These are phyloP conservation scores for Rhododendron kiyosumense DNA, from an alignment of 148 eudicot species.

Conservation along the genomic window DNA sequence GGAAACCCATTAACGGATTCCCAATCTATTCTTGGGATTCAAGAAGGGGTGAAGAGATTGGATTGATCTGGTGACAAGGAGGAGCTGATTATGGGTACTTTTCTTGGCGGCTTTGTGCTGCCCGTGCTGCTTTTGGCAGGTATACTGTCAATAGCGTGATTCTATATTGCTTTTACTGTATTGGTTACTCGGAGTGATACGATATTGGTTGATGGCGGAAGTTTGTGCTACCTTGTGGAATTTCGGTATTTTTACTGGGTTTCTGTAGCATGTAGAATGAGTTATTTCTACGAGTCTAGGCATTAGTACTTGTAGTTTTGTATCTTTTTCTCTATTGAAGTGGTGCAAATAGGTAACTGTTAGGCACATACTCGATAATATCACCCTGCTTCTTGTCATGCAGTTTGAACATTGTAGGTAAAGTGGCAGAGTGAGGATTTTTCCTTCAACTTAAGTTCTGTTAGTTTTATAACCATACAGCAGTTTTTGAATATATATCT, in stretches of 20 bases:
- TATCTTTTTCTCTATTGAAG: background rate
- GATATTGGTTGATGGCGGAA: background rate
- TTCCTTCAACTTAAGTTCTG: background rate
- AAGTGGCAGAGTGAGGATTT: background rate
- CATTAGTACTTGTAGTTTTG: background rate
- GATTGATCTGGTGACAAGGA: constrained; percentile 8
- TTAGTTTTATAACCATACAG: background rate
- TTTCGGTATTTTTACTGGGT: background rate
- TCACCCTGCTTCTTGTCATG: background rate
- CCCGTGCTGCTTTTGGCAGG: constrained; percentile 63
- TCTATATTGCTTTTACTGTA: background rate
- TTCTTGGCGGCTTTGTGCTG: constrained; percentile 41
- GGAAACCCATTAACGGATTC: constrained; percentile 14
- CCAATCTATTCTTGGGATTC: background rate
- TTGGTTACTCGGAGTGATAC: background rate
- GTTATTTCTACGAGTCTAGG: background rate
- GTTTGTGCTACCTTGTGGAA: background rate
- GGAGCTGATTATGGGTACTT: constrained; percentile 33
- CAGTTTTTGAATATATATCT: background rate
- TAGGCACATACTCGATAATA: background rate
- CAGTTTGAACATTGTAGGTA: background rate
- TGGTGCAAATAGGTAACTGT: background rate
- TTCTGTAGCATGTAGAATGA: background rate
- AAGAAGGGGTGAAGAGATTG: constrained; percentile 4
- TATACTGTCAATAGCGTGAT: constrained; percentile 6